Evolutionary conservation across 1,139 yeast species (phyloP), one percentile per base, ranked within the genome.

Genomic region (Candida sp.): DNA sequence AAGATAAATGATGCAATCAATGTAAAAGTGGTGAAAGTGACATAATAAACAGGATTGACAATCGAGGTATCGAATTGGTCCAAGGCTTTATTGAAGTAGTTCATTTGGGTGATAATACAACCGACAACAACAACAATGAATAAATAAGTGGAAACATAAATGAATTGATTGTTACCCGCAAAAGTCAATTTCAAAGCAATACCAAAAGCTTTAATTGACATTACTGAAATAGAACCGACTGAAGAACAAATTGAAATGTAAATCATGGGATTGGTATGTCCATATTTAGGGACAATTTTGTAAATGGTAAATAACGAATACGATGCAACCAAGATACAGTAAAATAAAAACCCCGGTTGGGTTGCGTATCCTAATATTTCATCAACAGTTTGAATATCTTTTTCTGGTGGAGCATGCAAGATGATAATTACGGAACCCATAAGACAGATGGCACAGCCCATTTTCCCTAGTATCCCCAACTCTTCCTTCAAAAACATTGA

Each of bases 51-150:
- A 29, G 97, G 97, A 63, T 90, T 89, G 45, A 89, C 97, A 51
- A 90, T 87, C 1, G 96, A 87, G 3, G 97, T 89, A 60, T 89
- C 97, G 57, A 88, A 89, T 63, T 87, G 96, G 56, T 91, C 97
- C 57, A 89, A 75, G 0, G 97, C 97, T 68, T 88, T 89, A 73
- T 89, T 89, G 73, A 89, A 88, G 62, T 87, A 89, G 68, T 88
- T 89, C 97, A 89, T 88, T 64, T 89, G 97, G 3, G 96, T 87
- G 54, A 87, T 58, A 51, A 90, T 89, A 66, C 97, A 89, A 36
- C 85, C 76, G 8, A 75, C 87, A 43, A 89, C 97, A 33, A 88
- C 91, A 36, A 78, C 55, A 39, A 89, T 79, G 70, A 89, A 89
- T 47, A 90, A 73, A 58, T 89, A 89, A 0, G 97, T 89, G 30